Conservation (phyloP, 1,139 yeast genomes). For the Lodderomyces oxycetoniae region DNA sequence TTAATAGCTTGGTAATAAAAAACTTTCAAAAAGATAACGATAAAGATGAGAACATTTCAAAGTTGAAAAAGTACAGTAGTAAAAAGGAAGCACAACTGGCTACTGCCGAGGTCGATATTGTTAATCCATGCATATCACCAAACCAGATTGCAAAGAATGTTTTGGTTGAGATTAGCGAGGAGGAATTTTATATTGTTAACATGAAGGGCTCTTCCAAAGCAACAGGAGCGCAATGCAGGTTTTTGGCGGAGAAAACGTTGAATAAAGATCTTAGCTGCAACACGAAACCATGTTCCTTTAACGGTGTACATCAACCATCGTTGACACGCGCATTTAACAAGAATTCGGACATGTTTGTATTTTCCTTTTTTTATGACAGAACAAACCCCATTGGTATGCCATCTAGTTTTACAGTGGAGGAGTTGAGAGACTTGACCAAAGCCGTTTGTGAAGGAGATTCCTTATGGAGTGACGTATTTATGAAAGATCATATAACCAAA, state of each 20-base stretch:
- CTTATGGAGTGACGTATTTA: constrained; percentile 59
- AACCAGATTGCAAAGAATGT: constrained; percentile 52
- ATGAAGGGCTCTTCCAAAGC: constrained; percentile 63
- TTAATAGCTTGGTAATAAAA: constrained; percentile 58
- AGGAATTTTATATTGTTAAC: constrained; percentile 54
- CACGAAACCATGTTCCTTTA: constrained; percentile 84
- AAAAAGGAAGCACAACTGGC: constrained; percentile 32
- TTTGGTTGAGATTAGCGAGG: constrained; percentile 48
- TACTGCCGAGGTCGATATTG: constrained; percentile 38
- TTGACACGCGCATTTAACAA: constrained; percentile 67
- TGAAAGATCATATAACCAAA: constrained; percentile 62
- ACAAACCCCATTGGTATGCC: constrained; percentile 96
- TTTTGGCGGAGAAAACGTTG: constrained; percentile 73
- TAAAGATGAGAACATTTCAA: not conserved
- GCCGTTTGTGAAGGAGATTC: constrained; percentile 80
- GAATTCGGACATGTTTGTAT: constrained; percentile 73
- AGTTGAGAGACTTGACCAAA: constrained; percentile 74
- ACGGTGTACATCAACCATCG: constrained; percentile 96
- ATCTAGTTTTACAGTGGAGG: constrained; percentile 75
- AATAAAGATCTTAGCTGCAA: constrained; percentile 78
- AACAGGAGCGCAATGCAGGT: constrained; percentile 70
- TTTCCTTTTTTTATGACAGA: constrained; percentile 92
- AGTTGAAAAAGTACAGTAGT: constrained; percentile 18
- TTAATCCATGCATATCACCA: constrained; percentile 87
- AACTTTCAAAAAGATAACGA: constrained; percentile 32